Conservation (phyloP, 75 land plant genomes). For the Isoetes taiwanensis region DNA sequence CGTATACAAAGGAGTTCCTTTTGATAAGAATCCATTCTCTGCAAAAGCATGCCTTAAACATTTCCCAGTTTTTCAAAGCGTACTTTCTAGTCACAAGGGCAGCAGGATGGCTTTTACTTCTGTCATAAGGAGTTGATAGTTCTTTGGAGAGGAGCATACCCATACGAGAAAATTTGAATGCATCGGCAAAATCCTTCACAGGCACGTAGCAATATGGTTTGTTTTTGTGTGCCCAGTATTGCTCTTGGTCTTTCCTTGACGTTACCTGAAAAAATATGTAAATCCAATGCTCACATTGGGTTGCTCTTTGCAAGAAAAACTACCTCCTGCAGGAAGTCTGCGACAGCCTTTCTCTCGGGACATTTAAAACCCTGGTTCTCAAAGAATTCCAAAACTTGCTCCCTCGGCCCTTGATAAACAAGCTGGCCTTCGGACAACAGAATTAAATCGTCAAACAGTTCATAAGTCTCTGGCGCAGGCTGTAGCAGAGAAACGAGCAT, state of each 20-base stretch:
- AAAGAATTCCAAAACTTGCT: constrained; percentile 27
- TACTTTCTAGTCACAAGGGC: not conserved
- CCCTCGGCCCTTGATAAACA: constrained; percentile 31
- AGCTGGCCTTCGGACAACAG: constrained; percentile 29
- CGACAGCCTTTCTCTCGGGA: constrained; percentile 17
- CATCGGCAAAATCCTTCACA: constrained; percentile 1
- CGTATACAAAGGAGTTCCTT: constrained; percentile 3
- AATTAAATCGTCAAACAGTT: constrained; percentile 34
- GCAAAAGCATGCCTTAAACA: not conserved
- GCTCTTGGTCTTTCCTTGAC: constrained; percentile 2
- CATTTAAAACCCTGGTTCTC: constrained; percentile 26
- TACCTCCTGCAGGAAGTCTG: constrained; percentile 68
- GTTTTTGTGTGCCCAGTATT: not conserved
- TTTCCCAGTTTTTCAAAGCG: constrained; percentile 1
- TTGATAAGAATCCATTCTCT: not conserved
- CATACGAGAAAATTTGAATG: not conserved
- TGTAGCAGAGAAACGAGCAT: constrained; percentile 22
- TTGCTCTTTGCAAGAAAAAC: too few species aligned
- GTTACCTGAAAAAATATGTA: not conserved
- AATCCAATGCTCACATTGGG: too few species aligned
- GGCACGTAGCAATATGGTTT: not conserved
- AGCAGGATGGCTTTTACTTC: constrained; percentile 1
- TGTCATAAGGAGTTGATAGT: not conserved
- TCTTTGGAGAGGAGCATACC: not conserved
- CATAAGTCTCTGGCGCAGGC: constrained; percentile 36